Conservation (phyloP, 78 protist genomes). For the Dictyostelium discoideum region dicty_2.7 NC_007090.3:3647501-3648000, state of each 20-base stretch:
- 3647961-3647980: constrained; percentile 11
- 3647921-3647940: constrained; percentile 13
- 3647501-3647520: constrained; percentile 19
- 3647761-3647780: not conserved
- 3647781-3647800: not conserved
- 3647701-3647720: not conserved
- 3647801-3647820: not conserved
- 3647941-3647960: constrained; percentile 40
- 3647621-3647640: not conserved
- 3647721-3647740: not conserved
- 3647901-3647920: constrained; percentile 58
- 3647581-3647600: constrained; percentile 7
- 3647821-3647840: not conserved
- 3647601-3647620: constrained; percentile 70
- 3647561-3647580: constrained; percentile 55
- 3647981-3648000: constrained; percentile 50
- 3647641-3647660: not conserved
- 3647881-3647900: constrained; percentile 31
- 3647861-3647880: not conserved
- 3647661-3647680: not conserved
- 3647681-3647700: not conserved
- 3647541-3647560: constrained; percentile 30
- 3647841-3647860: not conserved
- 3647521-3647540: constrained; percentile 1
- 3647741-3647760: not conserved